phyloP scores from a whole-genome alignment of 2,329 filamentous ascomycete genomes.

The Colletotrichum liriopes region DNA sequence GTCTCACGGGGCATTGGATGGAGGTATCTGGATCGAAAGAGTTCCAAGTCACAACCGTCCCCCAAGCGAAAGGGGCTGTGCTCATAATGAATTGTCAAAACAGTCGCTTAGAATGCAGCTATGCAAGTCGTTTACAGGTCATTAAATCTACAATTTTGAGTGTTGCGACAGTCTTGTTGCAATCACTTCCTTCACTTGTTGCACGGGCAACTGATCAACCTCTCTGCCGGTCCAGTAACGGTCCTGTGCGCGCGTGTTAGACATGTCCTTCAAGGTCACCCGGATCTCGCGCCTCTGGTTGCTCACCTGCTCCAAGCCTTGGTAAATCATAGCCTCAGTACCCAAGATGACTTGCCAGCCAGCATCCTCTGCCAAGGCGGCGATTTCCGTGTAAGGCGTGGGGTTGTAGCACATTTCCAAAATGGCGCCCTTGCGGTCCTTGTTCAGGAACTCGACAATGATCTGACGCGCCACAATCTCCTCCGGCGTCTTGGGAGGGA shows the following conservation, averaged over 20 bases:
- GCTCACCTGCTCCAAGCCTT: constrained; percentile 77
- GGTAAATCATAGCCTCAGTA: constrained; percentile 84
- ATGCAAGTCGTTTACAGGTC: constrained; percentile 23
- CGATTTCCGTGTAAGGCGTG: constrained; percentile 77
- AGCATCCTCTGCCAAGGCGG: constrained; percentile 70
- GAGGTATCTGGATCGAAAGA: too few relatives aligned
- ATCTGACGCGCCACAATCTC: constrained; percentile 75
- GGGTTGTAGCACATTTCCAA: constrained; percentile 91
- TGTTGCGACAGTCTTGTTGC: constrained; percentile 57
- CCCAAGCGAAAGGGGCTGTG: too few relatives aligned
- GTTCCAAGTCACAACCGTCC: background rate
- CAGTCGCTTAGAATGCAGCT: constrained; percentile 35
- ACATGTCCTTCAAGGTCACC: background rate
- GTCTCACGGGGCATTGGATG: background rate
- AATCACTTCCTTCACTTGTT: constrained; percentile 70
- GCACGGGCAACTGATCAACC: constrained; percentile 72
- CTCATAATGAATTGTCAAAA: constrained; percentile 14
- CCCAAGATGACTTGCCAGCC: constrained; percentile 84
- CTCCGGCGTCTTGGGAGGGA: constrained; percentile 75
- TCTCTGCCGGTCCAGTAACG: constrained; percentile 76
- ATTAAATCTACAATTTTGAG: constrained; percentile 48
- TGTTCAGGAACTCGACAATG: constrained; percentile 62
- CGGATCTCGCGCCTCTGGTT: background rate
- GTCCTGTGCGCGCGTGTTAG: constrained; percentile 50
- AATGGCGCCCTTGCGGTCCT: constrained; percentile 75